Evolutionary conservation across 192 early-diverging fungal genomes (phyloP).

Genomic region (Podila verticillata): DNA sequence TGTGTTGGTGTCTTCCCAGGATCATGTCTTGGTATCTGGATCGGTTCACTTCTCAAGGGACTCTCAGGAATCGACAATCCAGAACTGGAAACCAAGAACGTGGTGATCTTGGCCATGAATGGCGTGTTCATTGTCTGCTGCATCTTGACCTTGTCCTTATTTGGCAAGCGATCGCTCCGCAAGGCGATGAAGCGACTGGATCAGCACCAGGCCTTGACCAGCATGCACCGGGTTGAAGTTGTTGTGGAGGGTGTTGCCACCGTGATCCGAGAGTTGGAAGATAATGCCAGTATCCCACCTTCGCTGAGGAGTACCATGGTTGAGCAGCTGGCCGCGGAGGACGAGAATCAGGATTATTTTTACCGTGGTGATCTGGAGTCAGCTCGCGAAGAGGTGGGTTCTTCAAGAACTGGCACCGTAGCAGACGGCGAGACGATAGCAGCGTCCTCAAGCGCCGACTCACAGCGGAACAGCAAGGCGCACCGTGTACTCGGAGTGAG

Average conservation of each 20-base stretch:
- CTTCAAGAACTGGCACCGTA: background rate
- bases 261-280: constrained; percentile 31
- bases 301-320: constrained; percentile 16
- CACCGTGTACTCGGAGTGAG: background rate
- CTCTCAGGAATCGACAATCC: constrained; percentile 54
- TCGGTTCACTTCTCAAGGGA: constrained; percentile 54
- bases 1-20: constrained; percentile 54
- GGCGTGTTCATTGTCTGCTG: constrained; percentile 49
- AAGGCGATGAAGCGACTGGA: constrained; percentile 52
- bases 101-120: constrained; percentile 56
- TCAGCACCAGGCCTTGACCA: constrained; percentile 32
- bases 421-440: background rate
- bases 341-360: constrained; percentile 9
- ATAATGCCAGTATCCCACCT: constrained; percentile 23
- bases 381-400: constrained; percentile 9
- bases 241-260: constrained; percentile 31
- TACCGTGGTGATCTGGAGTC: constrained; percentile 12
- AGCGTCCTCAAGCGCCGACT: background rate
- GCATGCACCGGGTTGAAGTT: constrained; percentile 18
- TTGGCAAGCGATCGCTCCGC: constrained; percentile 54
- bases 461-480: background rate
- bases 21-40: constrained; percentile 58
- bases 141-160: constrained; percentile 51
- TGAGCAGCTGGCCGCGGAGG: constrained; percentile 29
- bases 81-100: constrained; percentile 48